Percentiles rank a stretch among this genome's conserved stretches.
phyloP scores from a whole-genome alignment of 371 early-diverging fungal species.

The Syncephalastrum monosporum region DNA sequence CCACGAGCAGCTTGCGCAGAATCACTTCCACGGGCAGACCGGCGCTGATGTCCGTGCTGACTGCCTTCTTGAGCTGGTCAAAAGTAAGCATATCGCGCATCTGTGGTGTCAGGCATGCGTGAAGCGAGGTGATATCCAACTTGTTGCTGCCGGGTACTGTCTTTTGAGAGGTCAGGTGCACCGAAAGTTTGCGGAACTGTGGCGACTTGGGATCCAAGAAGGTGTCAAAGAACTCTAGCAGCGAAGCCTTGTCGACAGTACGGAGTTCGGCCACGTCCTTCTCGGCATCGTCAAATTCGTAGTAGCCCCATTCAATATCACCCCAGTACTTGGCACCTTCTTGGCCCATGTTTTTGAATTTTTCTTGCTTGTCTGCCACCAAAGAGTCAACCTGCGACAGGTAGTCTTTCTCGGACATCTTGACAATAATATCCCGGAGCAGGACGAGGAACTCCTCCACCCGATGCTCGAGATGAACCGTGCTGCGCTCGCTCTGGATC shows the following conservation, averaged over 20 bases:
- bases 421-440: constrained; percentile 49
- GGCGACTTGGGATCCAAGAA: constrained; percentile 57
- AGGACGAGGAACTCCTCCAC: constrained; percentile 74
- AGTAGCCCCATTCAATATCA: constrained; percentile 74
- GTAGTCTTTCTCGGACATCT: constrained; percentile 74
- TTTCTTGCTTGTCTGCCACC: constrained; percentile 70
- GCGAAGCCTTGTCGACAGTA: constrained; percentile 40
- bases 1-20: constrained; percentile 14
- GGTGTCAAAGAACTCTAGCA: constrained; percentile 58
- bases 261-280: constrained; percentile 59
- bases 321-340: constrained; percentile 78
- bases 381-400: constrained; percentile 70
- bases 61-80: constrained; percentile 13
- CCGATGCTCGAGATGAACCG: constrained; percentile 78
- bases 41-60: constrained; percentile 15
- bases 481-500: constrained; percentile 85
- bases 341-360: constrained; percentile 79
- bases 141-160: constrained; percentile 5
- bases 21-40: constrained; percentile 15
- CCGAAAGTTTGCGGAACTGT: constrained; percentile 58
- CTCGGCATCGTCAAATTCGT: constrained; percentile 75
- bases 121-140: constrained; percentile 19
- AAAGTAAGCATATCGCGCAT: constrained; percentile 8
- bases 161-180: constrained; percentile 67
- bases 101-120: constrained; percentile 11